Percentiles rank a stretch among this genome's conserved stretches.
These are phyloP conservation scores for Acmispon strigosus DNA, from an alignment of 306 rosid genomes.

Conservation along the genomic window DNA sequence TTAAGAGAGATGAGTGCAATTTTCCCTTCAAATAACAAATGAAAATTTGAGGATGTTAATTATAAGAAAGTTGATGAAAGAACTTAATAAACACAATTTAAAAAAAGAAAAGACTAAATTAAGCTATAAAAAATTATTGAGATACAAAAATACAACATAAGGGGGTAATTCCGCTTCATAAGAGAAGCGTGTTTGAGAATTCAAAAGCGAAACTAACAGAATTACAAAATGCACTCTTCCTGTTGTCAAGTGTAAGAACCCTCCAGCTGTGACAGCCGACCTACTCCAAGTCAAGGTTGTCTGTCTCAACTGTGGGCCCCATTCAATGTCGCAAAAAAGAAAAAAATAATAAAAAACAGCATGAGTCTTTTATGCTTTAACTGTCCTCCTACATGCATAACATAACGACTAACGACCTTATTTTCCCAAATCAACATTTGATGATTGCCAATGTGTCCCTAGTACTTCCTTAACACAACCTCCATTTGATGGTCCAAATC, in stretches of 20 bases:
- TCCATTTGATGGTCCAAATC: neutral
- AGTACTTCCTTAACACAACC: neutral
- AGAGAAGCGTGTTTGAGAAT: neutral
- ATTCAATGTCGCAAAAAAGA: neutral
- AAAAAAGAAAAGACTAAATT: no score
- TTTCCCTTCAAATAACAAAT: no score
- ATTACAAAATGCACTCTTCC: no score
- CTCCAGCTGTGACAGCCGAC: neutral
- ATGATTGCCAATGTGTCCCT: conserved; percentile 3
- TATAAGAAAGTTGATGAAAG: no score
- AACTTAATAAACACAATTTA: no score
- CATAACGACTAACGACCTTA: neutral
- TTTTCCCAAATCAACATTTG: conserved; percentile 15
- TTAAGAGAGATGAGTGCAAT: no score
- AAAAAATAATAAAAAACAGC: neutral
- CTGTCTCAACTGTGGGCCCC: conserved; percentile 24
- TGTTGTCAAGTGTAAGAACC: no score
- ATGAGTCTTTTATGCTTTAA: conserved; percentile 25
- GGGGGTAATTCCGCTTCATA: no score
- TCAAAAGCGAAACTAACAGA: neutral
- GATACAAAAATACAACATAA: no score
- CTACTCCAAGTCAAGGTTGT: conserved; percentile 2
- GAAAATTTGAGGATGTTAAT: no score
- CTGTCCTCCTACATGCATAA: conserved; percentile 8
- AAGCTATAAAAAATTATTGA: no score